Conservation (phyloP, 257 asterid species). For the Solanum bulbocastanum region DNA sequence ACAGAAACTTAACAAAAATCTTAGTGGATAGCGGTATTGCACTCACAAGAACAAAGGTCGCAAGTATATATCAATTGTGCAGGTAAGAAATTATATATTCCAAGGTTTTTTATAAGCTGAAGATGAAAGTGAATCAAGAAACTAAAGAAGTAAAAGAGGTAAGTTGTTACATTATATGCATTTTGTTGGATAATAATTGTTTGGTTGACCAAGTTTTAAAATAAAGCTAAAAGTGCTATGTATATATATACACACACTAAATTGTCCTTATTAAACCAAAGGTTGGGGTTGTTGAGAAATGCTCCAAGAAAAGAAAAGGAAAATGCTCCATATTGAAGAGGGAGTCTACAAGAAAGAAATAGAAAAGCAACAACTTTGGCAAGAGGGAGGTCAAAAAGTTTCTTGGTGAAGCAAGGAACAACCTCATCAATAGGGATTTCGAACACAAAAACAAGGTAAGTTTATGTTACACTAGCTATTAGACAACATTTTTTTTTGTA, state of each 20-base stretch:
- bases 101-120: not conserved
- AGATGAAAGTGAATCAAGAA: not conserved
- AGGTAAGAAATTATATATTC: not conserved
- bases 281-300: not conserved
- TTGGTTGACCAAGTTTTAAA: no score
- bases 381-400: not conserved
- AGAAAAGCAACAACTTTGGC: not conserved
- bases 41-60: not conserved
- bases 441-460: not conserved
- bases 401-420: not conserved
- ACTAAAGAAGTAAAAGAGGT: no score
- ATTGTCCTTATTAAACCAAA: not conserved
- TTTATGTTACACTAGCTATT: not conserved
- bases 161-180: no score
- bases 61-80: not conserved
- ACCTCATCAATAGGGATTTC: not conserved
- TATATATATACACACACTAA: not conserved
- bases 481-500: no score
- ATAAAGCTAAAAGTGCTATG: no score
- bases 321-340: no score
- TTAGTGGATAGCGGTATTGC: not conserved
- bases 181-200: no score
- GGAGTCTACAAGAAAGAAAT: not conserved
- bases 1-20: not conserved
- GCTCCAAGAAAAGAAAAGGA: no score